These are phyloP conservation scores for Crinitomyces ghanaensis DNA, from an alignment of 805 yeast genomes.

Conservation along the genomic window DNA sequence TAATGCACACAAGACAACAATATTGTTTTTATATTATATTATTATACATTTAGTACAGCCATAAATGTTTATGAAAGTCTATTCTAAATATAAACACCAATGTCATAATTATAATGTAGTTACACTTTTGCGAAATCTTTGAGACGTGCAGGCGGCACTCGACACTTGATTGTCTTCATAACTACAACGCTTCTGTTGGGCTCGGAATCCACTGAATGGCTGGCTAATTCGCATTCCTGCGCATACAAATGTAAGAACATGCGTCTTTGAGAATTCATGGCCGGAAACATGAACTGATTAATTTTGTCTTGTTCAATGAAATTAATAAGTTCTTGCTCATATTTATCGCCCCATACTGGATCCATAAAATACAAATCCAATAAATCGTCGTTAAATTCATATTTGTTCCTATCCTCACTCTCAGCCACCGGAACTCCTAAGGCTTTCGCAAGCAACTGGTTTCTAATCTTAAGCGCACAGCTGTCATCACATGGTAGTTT, in stretches of 20 bases:
- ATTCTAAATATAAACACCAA: no score
- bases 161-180: slow-evolving; percentile 24
- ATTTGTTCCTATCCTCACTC: slow-evolving; percentile 16
- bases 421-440: slow-evolving; percentile 29
- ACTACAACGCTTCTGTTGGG: slow-evolving; percentile 67
- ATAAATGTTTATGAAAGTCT: no score
- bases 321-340: slow-evolving; percentile 42
- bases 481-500: slow-evolving; percentile 54
- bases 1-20: no score
- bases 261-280: slow-evolving; percentile 63
- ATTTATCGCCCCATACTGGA: slow-evolving; percentile 52
- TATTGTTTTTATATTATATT: no score
- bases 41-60: no score
- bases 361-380: slow-evolving; percentile 43
- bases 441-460: slow-evolving; percentile 51
- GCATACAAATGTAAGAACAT: slow-evolving; percentile 61
- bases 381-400: slow-evolving; percentile 37
- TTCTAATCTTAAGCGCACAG: slow-evolving; percentile 53
- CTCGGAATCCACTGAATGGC: slow-evolving; percentile 73
- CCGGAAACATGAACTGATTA: slow-evolving; percentile 49
- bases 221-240: slow-evolving; percentile 42
- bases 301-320: slow-evolving; percentile 32
- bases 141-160: slow-evolving; percentile 30
- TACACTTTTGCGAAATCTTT: slow-evolving; percentile 4
- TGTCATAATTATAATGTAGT: background rate